phyloP scores from a whole-genome alignment of 352 stramenopile genomes.

The Pythium grandisporangium region DNA sequence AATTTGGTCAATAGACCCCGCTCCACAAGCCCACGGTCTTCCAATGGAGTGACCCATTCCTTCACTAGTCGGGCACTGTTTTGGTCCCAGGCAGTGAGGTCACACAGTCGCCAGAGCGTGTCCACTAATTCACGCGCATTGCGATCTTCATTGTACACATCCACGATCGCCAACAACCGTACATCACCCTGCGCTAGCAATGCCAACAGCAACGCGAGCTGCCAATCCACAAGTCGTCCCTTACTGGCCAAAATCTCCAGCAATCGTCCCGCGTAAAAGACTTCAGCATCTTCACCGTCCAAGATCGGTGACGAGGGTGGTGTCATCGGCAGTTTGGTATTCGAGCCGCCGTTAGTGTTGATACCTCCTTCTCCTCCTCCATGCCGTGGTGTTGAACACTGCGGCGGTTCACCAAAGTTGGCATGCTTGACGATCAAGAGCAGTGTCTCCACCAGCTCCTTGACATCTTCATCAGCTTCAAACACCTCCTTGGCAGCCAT shows the following conservation, averaged over 20 bases:
- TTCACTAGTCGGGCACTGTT: slow-evolving; percentile 36
- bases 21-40: slow-evolving; percentile 15
- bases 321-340: background rate
- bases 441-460: slow-evolving; percentile 70
- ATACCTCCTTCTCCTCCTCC: background rate
- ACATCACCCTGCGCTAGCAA: slow-evolving; percentile 30
- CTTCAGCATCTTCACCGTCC: slow-evolving; percentile 8
- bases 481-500: slow-evolving; percentile 67
- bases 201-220: slow-evolving; percentile 47
- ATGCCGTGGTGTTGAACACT: slow-evolving; percentile 11
- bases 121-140: slow-evolving; percentile 40
- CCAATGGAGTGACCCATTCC: slow-evolving; percentile 46
- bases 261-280: slow-evolving; percentile 16
- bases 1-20: slow-evolving; percentile 32
- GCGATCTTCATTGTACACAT: slow-evolving; percentile 41
- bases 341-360: no score
- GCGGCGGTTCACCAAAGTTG: slow-evolving; percentile 29
- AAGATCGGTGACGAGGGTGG: slow-evolving; percentile 5
- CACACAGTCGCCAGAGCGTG: slow-evolving; percentile 43
- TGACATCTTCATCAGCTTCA: slow-evolving; percentile 56
- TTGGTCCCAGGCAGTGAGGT: slow-evolving; percentile 52
- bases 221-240: slow-evolving; percentile 35
- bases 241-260: slow-evolving; percentile 23
- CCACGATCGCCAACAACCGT: slow-evolving; percentile 39
- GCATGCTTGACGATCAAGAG: slow-evolving; percentile 78